Percentiles rank a stretch among this genome's conserved stretches.
Conservation (phyloP, 345 rosid genomes). For the Ailanthus altissimus region DNA sequence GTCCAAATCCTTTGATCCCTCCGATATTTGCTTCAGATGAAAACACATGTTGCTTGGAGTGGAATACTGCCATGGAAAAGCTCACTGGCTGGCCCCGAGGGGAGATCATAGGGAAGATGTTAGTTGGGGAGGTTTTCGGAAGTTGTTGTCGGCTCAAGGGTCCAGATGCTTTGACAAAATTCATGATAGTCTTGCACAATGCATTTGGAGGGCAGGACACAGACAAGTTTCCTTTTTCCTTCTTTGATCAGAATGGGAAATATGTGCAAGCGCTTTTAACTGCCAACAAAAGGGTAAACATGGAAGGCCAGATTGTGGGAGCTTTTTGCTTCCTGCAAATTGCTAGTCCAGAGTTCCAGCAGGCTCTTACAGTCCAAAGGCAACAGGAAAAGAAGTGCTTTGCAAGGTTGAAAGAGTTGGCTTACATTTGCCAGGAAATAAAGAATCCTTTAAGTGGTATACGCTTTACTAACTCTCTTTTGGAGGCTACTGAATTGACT, state of each 20-base stretch:
- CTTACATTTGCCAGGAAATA: slow-evolving; percentile 77
- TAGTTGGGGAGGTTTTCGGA: slow-evolving; percentile 95
- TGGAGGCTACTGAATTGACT: slow-evolving; percentile 67
- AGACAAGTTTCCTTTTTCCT: slow-evolving; percentile 75
- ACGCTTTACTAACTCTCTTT: slow-evolving; percentile 68
- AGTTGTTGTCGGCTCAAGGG: slow-evolving; percentile 86
- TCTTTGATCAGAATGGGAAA: slow-evolving; percentile 74
- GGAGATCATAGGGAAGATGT: slow-evolving; percentile 80
- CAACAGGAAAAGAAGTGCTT: slow-evolving; percentile 63
- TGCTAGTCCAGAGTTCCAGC: slow-evolving; percentile 91
- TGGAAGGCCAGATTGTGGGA: slow-evolving; percentile 73
- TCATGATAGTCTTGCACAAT: slow-evolving; percentile 88
- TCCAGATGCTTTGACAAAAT: slow-evolving; percentile 81
- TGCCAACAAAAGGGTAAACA: slow-evolving; percentile 73
- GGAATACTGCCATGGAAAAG: slow-evolving; percentile 98
- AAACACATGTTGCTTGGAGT: slow-evolving; percentile 86
- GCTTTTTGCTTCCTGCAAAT: slow-evolving; percentile 98
- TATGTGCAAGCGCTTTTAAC: slow-evolving; percentile 82
- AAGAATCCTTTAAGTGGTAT: slow-evolving; percentile 81
- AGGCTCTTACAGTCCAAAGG: slow-evolving; percentile 73
- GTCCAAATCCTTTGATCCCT: slow-evolving; percentile 92
- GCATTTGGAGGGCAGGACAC: slow-evolving; percentile 87
- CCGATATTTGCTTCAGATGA: slow-evolving; percentile 96
- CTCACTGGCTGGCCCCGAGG: slow-evolving; percentile 77
- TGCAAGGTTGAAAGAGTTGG: slow-evolving; percentile 75